Conservation (phyloP, 2,329 filamentous ascomycete species). For the Exophiala sideris region DNA sequence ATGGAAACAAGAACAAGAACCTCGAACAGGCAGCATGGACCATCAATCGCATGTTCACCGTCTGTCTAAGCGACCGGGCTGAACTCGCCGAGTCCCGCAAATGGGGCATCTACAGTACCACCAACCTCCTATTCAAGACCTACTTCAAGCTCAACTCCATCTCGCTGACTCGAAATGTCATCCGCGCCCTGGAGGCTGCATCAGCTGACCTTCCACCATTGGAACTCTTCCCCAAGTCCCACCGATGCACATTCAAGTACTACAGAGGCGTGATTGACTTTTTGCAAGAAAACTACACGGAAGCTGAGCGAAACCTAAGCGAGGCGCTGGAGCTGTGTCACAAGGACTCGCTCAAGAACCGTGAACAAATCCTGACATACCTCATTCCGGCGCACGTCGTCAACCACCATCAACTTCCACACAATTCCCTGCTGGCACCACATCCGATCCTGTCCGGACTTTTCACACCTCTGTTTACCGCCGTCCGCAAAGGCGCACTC, state of each 20-base stretch:
- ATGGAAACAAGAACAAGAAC: conserved; percentile 74
- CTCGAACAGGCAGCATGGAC: conserved; percentile 87
- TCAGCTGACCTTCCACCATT: conserved; percentile 76
- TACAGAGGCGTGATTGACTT: conserved; percentile 93
- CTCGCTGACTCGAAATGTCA: conserved; percentile 81
- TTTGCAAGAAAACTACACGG: conserved; percentile 84
- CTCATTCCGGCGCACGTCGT: conserved; percentile 90
- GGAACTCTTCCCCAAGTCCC: conserved; percentile 77
- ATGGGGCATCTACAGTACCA: conserved; percentile 95
- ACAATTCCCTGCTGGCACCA: conserved; percentile 63
- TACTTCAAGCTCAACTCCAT: conserved; percentile 94
- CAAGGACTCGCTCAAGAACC: conserved; percentile 67
- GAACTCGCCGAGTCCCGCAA: conserved; percentile 81
- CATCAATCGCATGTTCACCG: conserved; percentile 85
- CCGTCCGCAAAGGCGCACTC: conserved; percentile 80
- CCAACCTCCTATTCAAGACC: conserved; percentile 95
- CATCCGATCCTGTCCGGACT: conserved; percentile 74
- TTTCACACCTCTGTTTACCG: conserved; percentile 72
- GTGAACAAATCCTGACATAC: conserved; percentile 90
- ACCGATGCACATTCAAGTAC: conserved; percentile 94
- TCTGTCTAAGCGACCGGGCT: conserved; percentile 72
- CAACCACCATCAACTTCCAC: conserved; percentile 81
- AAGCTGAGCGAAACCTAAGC: conserved; percentile 76
- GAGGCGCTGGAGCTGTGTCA: conserved; percentile 82
- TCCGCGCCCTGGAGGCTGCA: conserved; percentile 77